Conservation (phyloP, 2,329 filamentous ascomycete genomes). For the Neonectria magnoliae region DNA sequence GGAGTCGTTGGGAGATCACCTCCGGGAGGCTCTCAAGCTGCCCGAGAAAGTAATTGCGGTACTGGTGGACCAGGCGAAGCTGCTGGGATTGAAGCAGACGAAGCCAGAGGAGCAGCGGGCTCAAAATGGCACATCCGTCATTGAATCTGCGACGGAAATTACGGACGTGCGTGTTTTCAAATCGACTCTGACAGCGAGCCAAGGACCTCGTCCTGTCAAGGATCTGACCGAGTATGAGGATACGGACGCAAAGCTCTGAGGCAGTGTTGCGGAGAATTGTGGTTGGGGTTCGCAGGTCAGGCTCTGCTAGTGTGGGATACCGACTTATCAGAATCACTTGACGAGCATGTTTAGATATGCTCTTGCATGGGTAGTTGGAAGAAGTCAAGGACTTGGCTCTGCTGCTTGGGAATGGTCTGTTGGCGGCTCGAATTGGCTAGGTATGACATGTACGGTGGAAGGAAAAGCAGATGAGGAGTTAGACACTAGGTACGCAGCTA, state of each 20-base stretch:
- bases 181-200: slow-evolving; percentile 75
- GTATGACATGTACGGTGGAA: slow-evolving; percentile 21
- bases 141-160: slow-evolving; percentile 65
- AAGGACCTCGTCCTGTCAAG: slow-evolving; percentile 76
- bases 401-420: slow-evolving; percentile 3
- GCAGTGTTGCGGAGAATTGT: slow-evolving; percentile 1
- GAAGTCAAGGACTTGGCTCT: slow-evolving; percentile 9
- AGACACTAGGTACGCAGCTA: slow-evolving; percentile 10
- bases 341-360: slow-evolving; percentile 30
- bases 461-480: slow-evolving; percentile 8
- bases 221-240: slow-evolving; percentile 90
- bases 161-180: slow-evolving; percentile 85
- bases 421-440: slow-evolving; percentile 11
- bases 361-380: slow-evolving; percentile 21
- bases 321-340: slow-evolving; percentile 12
- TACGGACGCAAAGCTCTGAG: slow-evolving; percentile 78
- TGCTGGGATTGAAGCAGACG: slow-evolving; percentile 14
- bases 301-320: slow-evolving; percentile 13
- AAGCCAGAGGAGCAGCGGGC: slow-evolving; percentile 28
- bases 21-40: slow-evolving; percentile 14
- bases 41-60: slow-evolving; percentile 14
- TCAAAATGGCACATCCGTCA: slow-evolving; percentile 57
- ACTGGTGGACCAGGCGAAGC: slow-evolving; percentile 13
- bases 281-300: slow-evolving; percentile 5
- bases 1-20: slow-evolving; percentile 19